Base-by-base conservation (phyloP, 169 alveolate species). In the Plasmodium adleri region DNA sequence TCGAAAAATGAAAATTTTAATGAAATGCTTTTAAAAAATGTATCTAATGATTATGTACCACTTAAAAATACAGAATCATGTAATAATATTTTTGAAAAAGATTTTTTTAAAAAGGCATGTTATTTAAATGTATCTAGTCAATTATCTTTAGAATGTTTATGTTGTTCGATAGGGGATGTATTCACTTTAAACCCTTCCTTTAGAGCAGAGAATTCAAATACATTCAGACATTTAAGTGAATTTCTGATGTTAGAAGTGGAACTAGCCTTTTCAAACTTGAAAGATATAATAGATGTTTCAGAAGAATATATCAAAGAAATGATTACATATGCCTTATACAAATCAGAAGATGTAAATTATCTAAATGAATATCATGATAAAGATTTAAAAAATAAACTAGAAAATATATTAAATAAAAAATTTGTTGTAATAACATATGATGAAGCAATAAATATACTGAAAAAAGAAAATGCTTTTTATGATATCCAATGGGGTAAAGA, bases 161-260 rank as follows among this genome's bases (percentile, higher is more conserved):
- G 99, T 75, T 97, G 99, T 72, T 96, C 99, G 6, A 90, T 98
- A 83, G 94, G 99, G 39, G 99, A 98, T 83, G 99, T 98, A 13
- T 98, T 98, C 94, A 98, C 97, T 15, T 96, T 99, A 88, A 99
- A 99, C 0, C 99, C 99, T 8, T 98, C 99, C 6, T 99, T 99
- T 94, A 92, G 99, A 92, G 99, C 99, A 3, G 99, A 99, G 92
- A 96, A 97, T 86, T 98, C 99, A 3, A 98, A 98, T 92, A 98
- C 99, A 0, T 88, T 97, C 15, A 95, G 99, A 74, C 99, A 98
- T 94, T 93, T 98, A 63, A 98, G 99, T 28, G 99, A 99, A 93
- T 99, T 99, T 93, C 98, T 99, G 99, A 99, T 99, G 99, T 95
- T 99, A 71, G 99, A 99, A 92, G 99, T 99, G 3, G 99, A 99